phyloP scores from a whole-genome alignment of 108 stramenopile species.

The Fragilariopsis cylindrus region DNA sequence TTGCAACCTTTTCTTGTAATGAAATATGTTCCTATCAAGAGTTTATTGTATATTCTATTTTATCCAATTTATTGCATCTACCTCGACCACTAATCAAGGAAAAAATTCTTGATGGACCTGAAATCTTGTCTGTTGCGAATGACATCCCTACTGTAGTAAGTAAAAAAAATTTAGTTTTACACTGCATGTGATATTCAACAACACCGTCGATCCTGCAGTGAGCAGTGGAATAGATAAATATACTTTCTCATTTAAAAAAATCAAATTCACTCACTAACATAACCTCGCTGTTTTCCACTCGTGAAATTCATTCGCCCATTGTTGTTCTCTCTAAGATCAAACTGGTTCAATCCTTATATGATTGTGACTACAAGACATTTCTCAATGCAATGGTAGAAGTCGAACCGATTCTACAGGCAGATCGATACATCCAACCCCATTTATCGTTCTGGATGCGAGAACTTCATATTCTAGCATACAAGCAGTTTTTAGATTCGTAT shows the following conservation, averaged over 20 bases:
- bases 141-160: conserved; percentile 80
- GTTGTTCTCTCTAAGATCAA: conserved; percentile 38
- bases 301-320: too few species aligned
- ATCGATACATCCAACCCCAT: conserved; percentile 89
- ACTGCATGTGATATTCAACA: not conserved
- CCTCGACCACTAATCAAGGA: conserved; percentile 85
- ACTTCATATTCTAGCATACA: conserved; percentile 92
- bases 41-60: conserved; percentile 90
- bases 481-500: conserved; percentile 99
- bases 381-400: conserved; percentile 91
- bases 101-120: conserved; percentile 96
- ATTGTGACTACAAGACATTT: conserved; percentile 94
- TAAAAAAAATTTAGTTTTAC: not conserved
- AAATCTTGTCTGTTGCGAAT: conserved; percentile 85
- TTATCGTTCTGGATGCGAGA: conserved; percentile 87
- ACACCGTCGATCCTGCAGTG: not conserved
- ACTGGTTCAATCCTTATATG: conserved; percentile 87
- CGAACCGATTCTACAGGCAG: conserved; percentile 66
- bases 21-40: conserved; percentile 94
- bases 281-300: too few species aligned
- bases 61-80: conserved; percentile 88
- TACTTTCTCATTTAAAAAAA: not conserved
- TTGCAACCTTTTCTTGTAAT: conserved; percentile 95
- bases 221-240: not conserved
- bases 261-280: not conserved